Percentiles rank a stretch among this genome's conserved stretches.
Evolutionary conservation across 2,329 filamentous ascomycete species (phyloP).

Genomic region (Plectosphaerella cucumerina): DNA sequence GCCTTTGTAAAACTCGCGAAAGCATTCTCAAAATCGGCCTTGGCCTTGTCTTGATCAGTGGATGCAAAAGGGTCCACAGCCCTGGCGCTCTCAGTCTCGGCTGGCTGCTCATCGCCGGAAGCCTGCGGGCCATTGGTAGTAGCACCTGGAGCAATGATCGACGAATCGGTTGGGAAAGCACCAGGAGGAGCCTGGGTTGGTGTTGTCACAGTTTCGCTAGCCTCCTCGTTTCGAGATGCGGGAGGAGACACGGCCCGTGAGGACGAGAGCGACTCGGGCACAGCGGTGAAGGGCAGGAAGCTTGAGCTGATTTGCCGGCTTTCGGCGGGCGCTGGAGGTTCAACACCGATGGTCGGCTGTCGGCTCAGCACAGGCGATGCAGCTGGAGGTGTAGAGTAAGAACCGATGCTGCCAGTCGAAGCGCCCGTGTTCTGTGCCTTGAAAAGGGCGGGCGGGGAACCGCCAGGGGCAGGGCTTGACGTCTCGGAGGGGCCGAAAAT

Average conservation of each 20-base stretch:
- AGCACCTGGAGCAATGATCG: conserved; percentile 21
- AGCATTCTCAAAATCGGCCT: conserved; percentile 80
- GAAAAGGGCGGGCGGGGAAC: conserved; percentile 47
- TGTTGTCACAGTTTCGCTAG: conserved; percentile 27
- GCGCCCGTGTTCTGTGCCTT: conserved; percentile 55
- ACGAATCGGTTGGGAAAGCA: conserved; percentile 32
- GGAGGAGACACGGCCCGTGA: conserved; percentile 76
- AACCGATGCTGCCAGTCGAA: conserved; percentile 48
- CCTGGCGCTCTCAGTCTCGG: conserved; percentile 6
- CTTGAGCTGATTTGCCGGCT: conserved; percentile 75
- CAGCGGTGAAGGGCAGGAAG: conserved; percentile 65
- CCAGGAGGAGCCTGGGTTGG: conserved; percentile 22
- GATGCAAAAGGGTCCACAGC: conserved; percentile 46
- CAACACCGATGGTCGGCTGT: conserved; percentile 53
- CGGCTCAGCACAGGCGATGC: conserved; percentile 61
- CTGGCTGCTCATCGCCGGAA: neutral
- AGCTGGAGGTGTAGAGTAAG: conserved; percentile 50
- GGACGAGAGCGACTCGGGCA: conserved; percentile 67
- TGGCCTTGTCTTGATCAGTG: conserved; percentile 55
- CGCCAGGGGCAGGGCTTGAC: conserved; percentile 34
- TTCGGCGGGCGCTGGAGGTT: conserved; percentile 60
- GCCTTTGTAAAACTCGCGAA: conserved; percentile 69
- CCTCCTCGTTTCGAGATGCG: conserved; percentile 50
- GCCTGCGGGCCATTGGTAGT: neutral
- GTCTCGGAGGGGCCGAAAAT: conserved; percentile 73